Conservation (phyloP, 331 rosid species). For the Rhamnella rubrinervis region DNA sequence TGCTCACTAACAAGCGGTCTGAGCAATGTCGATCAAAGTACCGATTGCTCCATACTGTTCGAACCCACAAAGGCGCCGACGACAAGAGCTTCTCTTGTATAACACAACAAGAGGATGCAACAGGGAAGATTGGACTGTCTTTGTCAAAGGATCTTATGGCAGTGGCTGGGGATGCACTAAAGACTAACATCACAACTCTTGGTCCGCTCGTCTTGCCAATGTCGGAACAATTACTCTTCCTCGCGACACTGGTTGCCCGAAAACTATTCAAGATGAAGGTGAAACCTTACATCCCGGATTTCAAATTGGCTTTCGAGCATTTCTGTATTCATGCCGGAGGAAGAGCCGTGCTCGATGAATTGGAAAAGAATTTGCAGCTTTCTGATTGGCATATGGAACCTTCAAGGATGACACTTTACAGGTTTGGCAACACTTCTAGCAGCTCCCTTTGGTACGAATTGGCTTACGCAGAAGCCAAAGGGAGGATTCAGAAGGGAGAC, state of each 20-base stretch:
- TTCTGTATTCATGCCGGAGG: slow-evolving; percentile 65
- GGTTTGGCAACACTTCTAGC: slow-evolving; percentile 68
- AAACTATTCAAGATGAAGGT: slow-evolving; percentile 48
- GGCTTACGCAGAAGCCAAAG: slow-evolving; percentile 57
- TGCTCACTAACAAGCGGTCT: slow-evolving; percentile 44
- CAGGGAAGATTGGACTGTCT: slow-evolving; percentile 46
- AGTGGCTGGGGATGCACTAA: slow-evolving; percentile 56
- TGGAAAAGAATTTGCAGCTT: slow-evolving; percentile 53
- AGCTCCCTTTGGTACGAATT: slow-evolving; percentile 61
- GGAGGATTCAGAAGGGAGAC: slow-evolving; percentile 51
- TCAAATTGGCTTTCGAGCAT: slow-evolving; percentile 59
- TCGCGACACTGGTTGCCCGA: slow-evolving; percentile 40
- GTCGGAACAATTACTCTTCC: slow-evolving; percentile 58
- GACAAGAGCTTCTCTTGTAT: slow-evolving; percentile 55
- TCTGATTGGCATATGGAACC: slow-evolving; percentile 58
- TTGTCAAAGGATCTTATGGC: slow-evolving; percentile 57
- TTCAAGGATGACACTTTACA: slow-evolving; percentile 57
- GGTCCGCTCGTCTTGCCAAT: slow-evolving; percentile 58
- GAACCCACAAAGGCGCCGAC: slow-evolving; percentile 55
- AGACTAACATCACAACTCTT: slow-evolving; percentile 60
- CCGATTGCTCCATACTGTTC: slow-evolving; percentile 45
- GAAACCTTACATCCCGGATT: slow-evolving; percentile 61
- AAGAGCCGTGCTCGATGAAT: slow-evolving; percentile 60
- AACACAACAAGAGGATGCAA: slow-evolving; percentile 44
- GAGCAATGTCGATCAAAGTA: slow-evolving; percentile 43